Base-by-base conservation (phyloP, 2,329 filamentous ascomycete species). In the Epichloe typhina region DNA sequence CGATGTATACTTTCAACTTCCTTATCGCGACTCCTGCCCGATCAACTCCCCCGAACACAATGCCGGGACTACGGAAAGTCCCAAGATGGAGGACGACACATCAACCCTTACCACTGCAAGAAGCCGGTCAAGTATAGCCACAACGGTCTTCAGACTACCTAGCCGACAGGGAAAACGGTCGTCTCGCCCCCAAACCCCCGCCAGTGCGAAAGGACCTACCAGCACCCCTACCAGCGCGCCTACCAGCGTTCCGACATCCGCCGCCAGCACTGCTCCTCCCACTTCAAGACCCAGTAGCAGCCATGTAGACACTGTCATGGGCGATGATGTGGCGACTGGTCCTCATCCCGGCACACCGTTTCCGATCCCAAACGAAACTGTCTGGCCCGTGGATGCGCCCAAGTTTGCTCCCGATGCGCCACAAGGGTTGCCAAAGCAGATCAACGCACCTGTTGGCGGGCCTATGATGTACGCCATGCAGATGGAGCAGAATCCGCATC, bases 311-410 rank as follows among this genome's bases (percentile, higher is more conserved):
- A 60, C 62, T 0, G 58, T 66, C 54, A 68, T 69, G 58, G 58
- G 55, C 15, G 65, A 68, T 46, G 66, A 68, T 46, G 51, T 57
- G 38, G 58, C 61, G 31, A 54, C 57, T 47, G 67, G 66, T 3
- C 68, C 64, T 53, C 68, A 70, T 53, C 68, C 68, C 1, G 68
- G 67, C 47, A 70, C 68, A 11, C 68, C 68, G 4, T 68, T 68
- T 55, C 62, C 62, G 3, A 69, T 71, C 43, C 68, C 68, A 15
- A 65, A 64, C 49, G 67, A 69, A 52, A 58, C 57, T 9, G 59
- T 62, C 23, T 68, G 68, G 64, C 63, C 66, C 3, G 57, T 64
- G n/a, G 66, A 68, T 42, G 65, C 65, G 5, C 67, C 67, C 49
- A 67, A 67, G 55, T 69, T 69, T 52, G 66, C 66, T 7, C 66